Evolutionary conservation across 148 eudicot species (phyloP).

Genomic region (Chenopodium berlandieri): DNA sequence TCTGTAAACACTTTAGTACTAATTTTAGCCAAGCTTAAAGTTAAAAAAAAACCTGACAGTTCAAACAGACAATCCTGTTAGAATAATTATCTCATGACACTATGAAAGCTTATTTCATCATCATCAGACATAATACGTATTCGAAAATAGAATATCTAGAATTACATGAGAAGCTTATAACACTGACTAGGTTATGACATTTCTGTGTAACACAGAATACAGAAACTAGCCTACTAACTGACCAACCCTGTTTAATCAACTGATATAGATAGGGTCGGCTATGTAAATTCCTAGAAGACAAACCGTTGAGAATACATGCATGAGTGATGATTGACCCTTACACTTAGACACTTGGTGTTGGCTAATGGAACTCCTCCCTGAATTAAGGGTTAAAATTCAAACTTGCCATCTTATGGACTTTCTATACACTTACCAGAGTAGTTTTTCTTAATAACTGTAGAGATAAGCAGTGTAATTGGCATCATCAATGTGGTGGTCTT

Average conservation of each 20-base stretch:
- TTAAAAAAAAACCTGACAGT: not conserved
- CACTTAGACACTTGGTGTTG: not conserved
- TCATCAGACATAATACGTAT: not conserved
- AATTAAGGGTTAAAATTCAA: not conserved
- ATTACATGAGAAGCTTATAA: not conserved
- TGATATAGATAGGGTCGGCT: not conserved
- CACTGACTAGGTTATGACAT: not conserved
- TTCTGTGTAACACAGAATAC: not conserved
- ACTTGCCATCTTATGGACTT: not conserved
- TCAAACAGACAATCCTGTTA: not conserved
- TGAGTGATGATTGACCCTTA: not conserved
- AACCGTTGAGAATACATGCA: not conserved
- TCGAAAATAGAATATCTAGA: constrained; percentile 1
- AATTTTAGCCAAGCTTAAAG: not conserved
- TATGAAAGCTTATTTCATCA: too few relatives aligned
- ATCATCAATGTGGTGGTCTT: constrained; percentile 35
- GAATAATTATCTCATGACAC: not conserved
- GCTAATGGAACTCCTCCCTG: not conserved
- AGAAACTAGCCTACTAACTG: not conserved
- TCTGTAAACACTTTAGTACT: not conserved
- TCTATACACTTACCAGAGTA: not conserved
- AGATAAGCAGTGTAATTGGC: constrained; percentile 2
- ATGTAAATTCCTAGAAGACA: not conserved
- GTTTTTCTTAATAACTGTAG: constrained; percentile 19
- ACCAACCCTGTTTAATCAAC: constrained; percentile 4